Percentiles rank a stretch among this genome's conserved stretches.
These are phyloP conservation scores for Vitis riparia DNA, from an alignment of 164 flowering plant species.

Conservation along the genomic window DNA sequence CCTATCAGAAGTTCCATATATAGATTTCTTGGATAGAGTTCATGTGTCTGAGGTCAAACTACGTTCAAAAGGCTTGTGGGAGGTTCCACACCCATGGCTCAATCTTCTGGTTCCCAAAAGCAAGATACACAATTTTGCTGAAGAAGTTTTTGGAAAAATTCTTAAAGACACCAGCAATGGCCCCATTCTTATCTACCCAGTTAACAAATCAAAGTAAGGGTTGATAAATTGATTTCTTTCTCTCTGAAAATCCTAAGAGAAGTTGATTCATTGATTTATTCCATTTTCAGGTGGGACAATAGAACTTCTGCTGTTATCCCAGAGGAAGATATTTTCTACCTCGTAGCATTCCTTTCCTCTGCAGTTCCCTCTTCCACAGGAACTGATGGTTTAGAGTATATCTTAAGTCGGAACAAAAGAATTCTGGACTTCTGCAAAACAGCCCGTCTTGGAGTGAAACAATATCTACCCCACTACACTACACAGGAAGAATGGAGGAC, in stretches of 20 bases:
- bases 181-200: conserved; percentile 64
- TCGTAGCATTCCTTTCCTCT: conserved; percentile 61
- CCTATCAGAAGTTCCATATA: conserved; percentile 45
- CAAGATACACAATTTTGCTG: conserved; percentile 45
- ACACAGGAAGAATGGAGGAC: conserved; percentile 62
- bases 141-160: conserved; percentile 47
- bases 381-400: conserved; percentile 41
- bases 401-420: conserved; percentile 43
- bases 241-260: neutral
- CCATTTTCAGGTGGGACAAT: conserved; percentile 59
- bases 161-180: conserved; percentile 49
- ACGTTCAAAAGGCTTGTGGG: conserved; percentile 55
- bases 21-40: conserved; percentile 58
- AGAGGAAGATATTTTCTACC: conserved; percentile 58
- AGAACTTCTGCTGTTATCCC: conserved; percentile 62
- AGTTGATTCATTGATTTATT: neutral
- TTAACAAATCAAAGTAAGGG: conserved; percentile 52
- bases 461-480: conserved; percentile 70
- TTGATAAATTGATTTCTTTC: neutral
- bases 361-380: conserved; percentile 54
- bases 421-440: conserved; percentile 48
- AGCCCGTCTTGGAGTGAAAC: conserved; percentile 63
- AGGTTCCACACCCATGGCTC: conserved; percentile 65
- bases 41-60: conserved; percentile 52
- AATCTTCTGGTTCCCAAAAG: conserved; percentile 52